Percentiles rank a stretch among this genome's conserved stretches.
Conservation (phyloP, 2,329 filamentous ascomycete genomes). For the Apiospora aurea region DNA sequence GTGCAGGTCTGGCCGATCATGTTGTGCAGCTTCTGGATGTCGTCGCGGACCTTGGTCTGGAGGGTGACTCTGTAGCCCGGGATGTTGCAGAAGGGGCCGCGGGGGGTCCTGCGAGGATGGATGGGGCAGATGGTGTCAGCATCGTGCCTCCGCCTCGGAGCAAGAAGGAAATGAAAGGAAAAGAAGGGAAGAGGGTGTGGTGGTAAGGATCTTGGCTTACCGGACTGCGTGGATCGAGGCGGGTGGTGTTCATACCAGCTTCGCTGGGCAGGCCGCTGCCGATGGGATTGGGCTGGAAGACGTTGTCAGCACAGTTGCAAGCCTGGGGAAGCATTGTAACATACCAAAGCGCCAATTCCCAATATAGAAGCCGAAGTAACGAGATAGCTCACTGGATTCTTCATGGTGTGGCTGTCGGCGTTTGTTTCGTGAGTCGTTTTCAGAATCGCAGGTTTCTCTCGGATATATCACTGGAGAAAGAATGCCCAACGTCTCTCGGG, state of each 20-base stretch:
- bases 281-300: background rate
- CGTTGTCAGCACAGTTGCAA: background rate
- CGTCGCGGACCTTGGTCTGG: background rate
- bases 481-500: background rate
- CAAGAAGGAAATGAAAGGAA: too few relatives aligned
- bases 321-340: too few relatives aligned
- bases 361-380: background rate
- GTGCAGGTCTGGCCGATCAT: conserved; percentile 26
- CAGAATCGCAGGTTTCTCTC: background rate
- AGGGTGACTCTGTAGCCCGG: background rate
- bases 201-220: background rate
- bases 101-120: background rate
- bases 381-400: background rate
- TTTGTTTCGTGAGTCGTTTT: background rate
- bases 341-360: background rate
- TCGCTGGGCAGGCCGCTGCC: background rate
- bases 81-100: conserved; percentile 9
- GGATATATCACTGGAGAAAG: background rate
- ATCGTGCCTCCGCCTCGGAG: too few relatives aligned
- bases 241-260: background rate
- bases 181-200: too few relatives aligned
- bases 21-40: background rate
- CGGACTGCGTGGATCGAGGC: background rate
- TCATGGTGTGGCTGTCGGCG: background rate
- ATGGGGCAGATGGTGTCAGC: too few relatives aligned